These are phyloP conservation scores for Lachancea thermotolerans DNA, from an alignment of 805 yeast genomes.

Conservation along the genomic window DNA sequence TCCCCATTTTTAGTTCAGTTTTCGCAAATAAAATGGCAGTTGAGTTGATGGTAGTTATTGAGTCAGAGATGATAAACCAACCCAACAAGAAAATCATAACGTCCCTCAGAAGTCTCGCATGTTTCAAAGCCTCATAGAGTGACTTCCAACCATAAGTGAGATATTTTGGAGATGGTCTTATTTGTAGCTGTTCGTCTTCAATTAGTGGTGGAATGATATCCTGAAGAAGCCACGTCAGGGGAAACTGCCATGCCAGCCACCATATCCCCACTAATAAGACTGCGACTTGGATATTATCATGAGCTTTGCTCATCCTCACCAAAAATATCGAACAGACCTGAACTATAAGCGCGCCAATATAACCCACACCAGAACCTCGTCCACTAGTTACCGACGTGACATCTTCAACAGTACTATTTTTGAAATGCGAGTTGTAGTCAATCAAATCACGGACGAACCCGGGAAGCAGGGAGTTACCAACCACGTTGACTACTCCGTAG, in stretches of 20 bases:
- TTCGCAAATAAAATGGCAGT: conserved; percentile 74
- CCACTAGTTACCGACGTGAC: conserved; percentile 52
- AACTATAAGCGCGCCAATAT: conserved; percentile 59
- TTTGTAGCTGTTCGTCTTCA: conserved; percentile 2
- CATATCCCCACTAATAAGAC: conserved; percentile 61
- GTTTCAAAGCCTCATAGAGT: conserved; percentile 46
- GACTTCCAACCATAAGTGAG: conserved; percentile 58
- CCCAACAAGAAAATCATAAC: conserved; percentile 60
- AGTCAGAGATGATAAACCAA: conserved; percentile 74
- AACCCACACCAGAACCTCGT: conserved; percentile 64
- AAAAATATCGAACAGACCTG: conserved; percentile 54
- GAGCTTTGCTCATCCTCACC: conserved; percentile 28
- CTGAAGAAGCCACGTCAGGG: conserved; percentile 42
- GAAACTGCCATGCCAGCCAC: conserved; percentile 71
- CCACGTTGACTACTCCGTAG: conserved; percentile 72
- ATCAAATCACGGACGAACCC: conserved; percentile 44
- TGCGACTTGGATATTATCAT: conserved; percentile 44
- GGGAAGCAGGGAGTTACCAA: conserved; percentile 71
- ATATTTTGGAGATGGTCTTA: conserved; percentile 25
- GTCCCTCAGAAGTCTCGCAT: conserved; percentile 54
- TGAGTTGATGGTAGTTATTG: conserved; percentile 70
- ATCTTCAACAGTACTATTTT: conserved; percentile 10
- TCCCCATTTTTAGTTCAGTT: conserved; percentile 60
- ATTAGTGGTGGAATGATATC: conserved; percentile 14
- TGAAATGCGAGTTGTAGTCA: conserved; percentile 13